Base-by-base conservation (phyloP, 768 basidiomycete genomes). In the Amanita inopinata region DNA sequence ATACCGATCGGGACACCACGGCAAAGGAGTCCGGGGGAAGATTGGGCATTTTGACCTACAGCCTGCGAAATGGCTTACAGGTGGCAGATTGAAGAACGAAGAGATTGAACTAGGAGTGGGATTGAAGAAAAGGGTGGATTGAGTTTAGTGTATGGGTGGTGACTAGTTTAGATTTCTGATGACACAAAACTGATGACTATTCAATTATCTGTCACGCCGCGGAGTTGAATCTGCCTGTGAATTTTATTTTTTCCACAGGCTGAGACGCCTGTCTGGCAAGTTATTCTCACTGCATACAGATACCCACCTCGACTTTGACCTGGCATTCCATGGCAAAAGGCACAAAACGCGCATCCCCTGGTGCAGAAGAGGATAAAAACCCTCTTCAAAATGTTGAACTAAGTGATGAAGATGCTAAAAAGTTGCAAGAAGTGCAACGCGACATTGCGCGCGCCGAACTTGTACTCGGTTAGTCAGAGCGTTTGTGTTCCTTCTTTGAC, bases 321-420 rank as follows among this genome's bases (percentile, higher is more conserved):
- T 38, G 44, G n/a, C 45, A 35, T 35, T 22, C 44, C 47, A 70
- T 69, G 67, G 55, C 56, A 43, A 72, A 69, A 51, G 70, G 73
- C 33, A 78, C 71, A 53, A 86, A 90, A 69, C 82, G 87, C 61
- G 78, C 73, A 32, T 82, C 83, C 45, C 81, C 85, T n/a, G 86
- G 84, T 8, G 74, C 80, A 33, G 81, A 84, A 36, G 73, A 67
- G n/a, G 77, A 77, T 58, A 87, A 86, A 59, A 71, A 70, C 56
- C 76, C 78, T 49, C 67, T 86, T 22, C 64, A 74, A 46, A 70
- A 72, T 35, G 77, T 83, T 38, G 79, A 83, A 51, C 70, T 89
- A 51, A 71, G 69, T 45, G 78, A 83, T 33, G 83, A 79, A 54
- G 77, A 86, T 53, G 82, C 81, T 44, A 62, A 73, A 60, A 83